A percentile compares a stretch with the other conserved stretches of the same genome.
Evolutionary conservation across 2,329 filamentous ascomycete genomes (phyloP).

Genomic region (Trematosphaeria pertusa): DNA sequence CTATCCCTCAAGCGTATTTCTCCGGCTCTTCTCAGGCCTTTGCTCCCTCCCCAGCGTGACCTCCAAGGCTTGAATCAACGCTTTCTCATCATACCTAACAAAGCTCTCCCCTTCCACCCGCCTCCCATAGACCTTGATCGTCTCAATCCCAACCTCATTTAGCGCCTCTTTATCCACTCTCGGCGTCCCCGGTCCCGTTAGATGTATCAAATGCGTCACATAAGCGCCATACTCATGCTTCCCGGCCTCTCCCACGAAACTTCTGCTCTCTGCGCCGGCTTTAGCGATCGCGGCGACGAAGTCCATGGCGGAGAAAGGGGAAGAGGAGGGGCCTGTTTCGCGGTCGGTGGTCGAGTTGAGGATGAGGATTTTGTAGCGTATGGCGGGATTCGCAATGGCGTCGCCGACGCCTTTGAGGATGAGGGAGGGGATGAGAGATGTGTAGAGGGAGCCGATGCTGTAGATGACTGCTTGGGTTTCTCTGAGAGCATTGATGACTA

Average conservation of each 20-base stretch:
- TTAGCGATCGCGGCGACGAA: conserved; percentile 82
- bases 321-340: conserved; percentile 75
- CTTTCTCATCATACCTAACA: conserved; percentile 77
- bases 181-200: conserved; percentile 75
- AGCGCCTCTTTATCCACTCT: conserved; percentile 72
- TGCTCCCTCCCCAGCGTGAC: conserved; percentile 73
- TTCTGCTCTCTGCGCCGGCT: conserved; percentile 65
- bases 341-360: conserved; percentile 85
- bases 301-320: conserved; percentile 75
- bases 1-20: conserved; percentile 60
- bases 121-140: conserved; percentile 77
- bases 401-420: conserved; percentile 78
- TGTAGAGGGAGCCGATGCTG: conserved; percentile 93
- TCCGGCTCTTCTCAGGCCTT: conserved; percentile 57
- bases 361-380: conserved; percentile 78
- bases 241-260: conserved; percentile 12
- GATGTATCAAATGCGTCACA: conserved; percentile 83
- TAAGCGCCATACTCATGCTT: conserved; percentile 67
- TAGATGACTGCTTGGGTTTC: conserved; percentile 77
- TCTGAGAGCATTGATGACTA: conserved; percentile 73
- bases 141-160: conserved; percentile 73
- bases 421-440: conserved; percentile 82
- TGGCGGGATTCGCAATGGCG: conserved; percentile 61
- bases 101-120: conserved; percentile 62
- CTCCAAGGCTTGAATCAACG: conserved; percentile 76